Conservation (phyloP, 106 monocot genomes). For the Alisma plantagoaquatica region DNA sequence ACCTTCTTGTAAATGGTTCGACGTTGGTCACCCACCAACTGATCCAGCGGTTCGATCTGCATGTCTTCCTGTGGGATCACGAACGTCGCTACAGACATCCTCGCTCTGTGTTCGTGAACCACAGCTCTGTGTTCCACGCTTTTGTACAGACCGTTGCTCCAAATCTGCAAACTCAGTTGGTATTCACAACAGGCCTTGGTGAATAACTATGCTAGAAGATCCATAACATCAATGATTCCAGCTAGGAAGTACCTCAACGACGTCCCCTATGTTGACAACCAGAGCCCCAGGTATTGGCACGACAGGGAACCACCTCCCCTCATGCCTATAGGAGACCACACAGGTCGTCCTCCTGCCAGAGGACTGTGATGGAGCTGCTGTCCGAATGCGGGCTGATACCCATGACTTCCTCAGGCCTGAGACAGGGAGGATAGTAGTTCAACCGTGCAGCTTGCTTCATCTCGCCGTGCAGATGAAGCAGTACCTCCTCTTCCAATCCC, state of each 20-base stretch:
- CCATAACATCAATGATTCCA: background rate
- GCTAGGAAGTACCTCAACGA: slow-evolving; percentile 29
- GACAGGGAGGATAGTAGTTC: slow-evolving; percentile 67
- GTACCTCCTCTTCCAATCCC: slow-evolving; percentile 1
- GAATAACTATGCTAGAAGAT: background rate
- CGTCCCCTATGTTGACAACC: slow-evolving; percentile 66
- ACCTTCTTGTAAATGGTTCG: slow-evolving; percentile 33
- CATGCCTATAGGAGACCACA: slow-evolving; percentile 36
- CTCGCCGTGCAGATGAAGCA: slow-evolving; percentile 32
- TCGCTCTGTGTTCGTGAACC: slow-evolving; percentile 18
- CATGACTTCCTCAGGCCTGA: slow-evolving; percentile 50
- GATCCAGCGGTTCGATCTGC: slow-evolving; percentile 45
- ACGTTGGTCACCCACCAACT: slow-evolving; percentile 20
- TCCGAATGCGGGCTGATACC: slow-evolving; percentile 63
- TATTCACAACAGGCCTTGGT: background rate
- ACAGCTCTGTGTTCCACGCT: slow-evolving; percentile 69
- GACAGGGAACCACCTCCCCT: slow-evolving; percentile 37
- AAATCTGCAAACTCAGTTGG: slow-evolving; percentile 18
- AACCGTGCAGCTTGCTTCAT: slow-evolving; percentile 53
- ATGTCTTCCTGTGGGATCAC: slow-evolving; percentile 51
- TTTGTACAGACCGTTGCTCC: slow-evolving; percentile 64
- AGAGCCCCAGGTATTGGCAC: slow-evolving; percentile 35
- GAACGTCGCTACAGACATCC: slow-evolving; percentile 59
- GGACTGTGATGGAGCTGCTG: slow-evolving; percentile 48
- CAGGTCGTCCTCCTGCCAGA: slow-evolving; percentile 36